Conservation (phyloP, 164 flowering plant genomes). For the Magnolia kwangsiensis region DNA sequence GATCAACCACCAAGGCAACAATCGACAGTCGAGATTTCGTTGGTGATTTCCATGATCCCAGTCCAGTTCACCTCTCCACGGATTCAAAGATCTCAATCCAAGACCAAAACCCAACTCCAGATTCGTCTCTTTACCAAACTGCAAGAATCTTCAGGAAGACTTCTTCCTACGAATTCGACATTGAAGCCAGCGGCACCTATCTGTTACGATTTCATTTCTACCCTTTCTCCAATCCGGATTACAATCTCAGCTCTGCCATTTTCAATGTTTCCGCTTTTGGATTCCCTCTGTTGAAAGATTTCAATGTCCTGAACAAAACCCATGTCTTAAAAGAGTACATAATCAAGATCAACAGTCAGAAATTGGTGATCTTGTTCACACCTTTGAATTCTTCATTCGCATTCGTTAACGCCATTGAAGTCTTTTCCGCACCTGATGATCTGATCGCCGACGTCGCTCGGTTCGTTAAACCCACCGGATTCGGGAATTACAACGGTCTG, state of each 20-base stretch:
- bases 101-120: neutral
- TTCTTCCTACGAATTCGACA: slow-evolving; percentile 10
- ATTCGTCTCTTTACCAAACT: slow-evolving; percentile 9
- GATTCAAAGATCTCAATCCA: neutral
- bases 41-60: slow-evolving; percentile 1
- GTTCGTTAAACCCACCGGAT: slow-evolving; percentile 10
- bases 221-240: slow-evolving; percentile 4
- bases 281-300: slow-evolving; percentile 7
- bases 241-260: slow-evolving; percentile 12
- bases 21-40: slow-evolving; percentile 21
- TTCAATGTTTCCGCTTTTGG: slow-evolving; percentile 10
- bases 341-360: neutral
- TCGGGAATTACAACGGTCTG: slow-evolving; percentile 30
- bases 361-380: slow-evolving; percentile 45
- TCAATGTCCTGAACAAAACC: neutral
- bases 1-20: slow-evolving; percentile 42
- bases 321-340: slow-evolving; percentile 12
- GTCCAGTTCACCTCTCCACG: neutral
- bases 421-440: slow-evolving; percentile 61
- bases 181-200: slow-evolving; percentile 6
- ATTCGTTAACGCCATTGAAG: slow-evolving; percentile 69
- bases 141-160: slow-evolving; percentile 9
- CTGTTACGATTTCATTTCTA: slow-evolving; percentile 14
- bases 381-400: slow-evolving; percentile 56
- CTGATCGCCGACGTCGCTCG: slow-evolving; percentile 47